phyloP scores from a whole-genome alignment of 2,329 filamentous ascomycete genomes.

The Beauveria varroae region DNA sequence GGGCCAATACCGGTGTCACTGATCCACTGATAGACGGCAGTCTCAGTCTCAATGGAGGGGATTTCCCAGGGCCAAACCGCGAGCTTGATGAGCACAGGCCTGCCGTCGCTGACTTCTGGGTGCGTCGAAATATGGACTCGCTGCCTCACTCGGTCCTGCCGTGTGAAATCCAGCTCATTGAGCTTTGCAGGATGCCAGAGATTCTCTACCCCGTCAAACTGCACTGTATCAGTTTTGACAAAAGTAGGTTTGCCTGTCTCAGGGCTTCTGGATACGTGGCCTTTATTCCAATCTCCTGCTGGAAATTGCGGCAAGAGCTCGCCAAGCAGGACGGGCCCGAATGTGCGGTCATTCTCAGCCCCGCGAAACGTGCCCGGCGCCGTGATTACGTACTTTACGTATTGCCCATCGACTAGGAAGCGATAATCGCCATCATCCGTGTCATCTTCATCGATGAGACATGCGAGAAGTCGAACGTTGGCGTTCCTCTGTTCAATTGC shows the following conservation, averaged over 20 bases:
- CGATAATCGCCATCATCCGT: slow-evolving; percentile 20
- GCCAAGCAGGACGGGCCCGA: slow-evolving; percentile 19
- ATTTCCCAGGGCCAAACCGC: slow-evolving; percentile 23
- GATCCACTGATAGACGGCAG: slow-evolving; percentile 21
- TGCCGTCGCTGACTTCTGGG: slow-evolving; percentile 16
- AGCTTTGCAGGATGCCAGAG: slow-evolving; percentile 18
- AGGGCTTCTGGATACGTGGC: slow-evolving; percentile 15
- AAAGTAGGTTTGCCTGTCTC: slow-evolving; percentile 17
- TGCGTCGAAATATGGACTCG: slow-evolving; percentile 19
- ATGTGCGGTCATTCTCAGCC: slow-evolving; percentile 19
- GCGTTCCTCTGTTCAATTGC: slow-evolving; percentile 11
- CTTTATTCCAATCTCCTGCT: slow-evolving; percentile 19
- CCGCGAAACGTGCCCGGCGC: slow-evolving; percentile 19
- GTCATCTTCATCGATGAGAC: slow-evolving; percentile 19
- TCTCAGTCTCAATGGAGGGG: slow-evolving; percentile 18
- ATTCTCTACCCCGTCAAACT: slow-evolving; percentile 16
- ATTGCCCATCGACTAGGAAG: slow-evolving; percentile 19
- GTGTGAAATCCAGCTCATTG: slow-evolving; percentile 20
- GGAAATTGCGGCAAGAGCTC: slow-evolving; percentile 21
- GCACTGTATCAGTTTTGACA: slow-evolving; percentile 14
- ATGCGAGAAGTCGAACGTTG: slow-evolving; percentile 21
- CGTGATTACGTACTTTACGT: slow-evolving; percentile 20
- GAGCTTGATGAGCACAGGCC: slow-evolving; percentile 21
- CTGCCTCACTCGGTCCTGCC: slow-evolving; percentile 17
- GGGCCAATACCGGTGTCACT: slow-evolving; percentile 18